Percentiles rank a stretch among this genome's conserved stretches.
Conservation (phyloP, 2,329 filamentous ascomycete species). For the Penicillium brevicompactum region DNA sequence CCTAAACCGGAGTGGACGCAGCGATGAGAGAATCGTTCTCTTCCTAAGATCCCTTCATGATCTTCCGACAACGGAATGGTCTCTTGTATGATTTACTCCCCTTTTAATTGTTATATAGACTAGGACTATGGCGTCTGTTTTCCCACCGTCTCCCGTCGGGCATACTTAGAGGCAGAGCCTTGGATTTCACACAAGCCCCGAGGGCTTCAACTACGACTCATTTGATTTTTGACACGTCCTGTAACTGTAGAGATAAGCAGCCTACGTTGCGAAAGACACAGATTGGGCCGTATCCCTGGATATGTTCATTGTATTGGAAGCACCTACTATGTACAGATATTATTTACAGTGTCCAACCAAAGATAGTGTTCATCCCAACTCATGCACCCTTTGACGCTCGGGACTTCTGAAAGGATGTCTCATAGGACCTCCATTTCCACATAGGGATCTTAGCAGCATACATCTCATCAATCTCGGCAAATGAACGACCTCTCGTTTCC, state of each 20-base stretch:
- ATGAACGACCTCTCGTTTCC: conserved; percentile 34
- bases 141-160: not conserved
- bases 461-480: conserved; percentile 39
- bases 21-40: conserved; percentile 6
- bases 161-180: too few relatives aligned
- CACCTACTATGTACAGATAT: not conserved
- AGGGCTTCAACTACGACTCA: too few relatives aligned
- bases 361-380: too few relatives aligned
- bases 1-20: conserved; percentile 21
- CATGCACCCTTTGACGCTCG: not conserved
- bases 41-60: not conserved
- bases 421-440: conserved; percentile 36
- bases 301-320: not conserved
- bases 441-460: conserved; percentile 34
- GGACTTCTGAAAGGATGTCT: conserved; percentile 23
- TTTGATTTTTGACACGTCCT: too few relatives aligned
- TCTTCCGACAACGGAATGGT: not conserved
- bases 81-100: not conserved
- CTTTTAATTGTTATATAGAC: not conserved
- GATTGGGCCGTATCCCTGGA: too few relatives aligned
- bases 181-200: not conserved
- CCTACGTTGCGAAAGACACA: too few relatives aligned
- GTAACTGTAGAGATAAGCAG: too few relatives aligned
- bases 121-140: not conserved
- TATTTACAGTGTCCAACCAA: not conserved